Evolutionary conservation across 2,329 filamentous ascomycete genomes (phyloP).

Genomic region (Colletotrichum costaricense): DNA sequence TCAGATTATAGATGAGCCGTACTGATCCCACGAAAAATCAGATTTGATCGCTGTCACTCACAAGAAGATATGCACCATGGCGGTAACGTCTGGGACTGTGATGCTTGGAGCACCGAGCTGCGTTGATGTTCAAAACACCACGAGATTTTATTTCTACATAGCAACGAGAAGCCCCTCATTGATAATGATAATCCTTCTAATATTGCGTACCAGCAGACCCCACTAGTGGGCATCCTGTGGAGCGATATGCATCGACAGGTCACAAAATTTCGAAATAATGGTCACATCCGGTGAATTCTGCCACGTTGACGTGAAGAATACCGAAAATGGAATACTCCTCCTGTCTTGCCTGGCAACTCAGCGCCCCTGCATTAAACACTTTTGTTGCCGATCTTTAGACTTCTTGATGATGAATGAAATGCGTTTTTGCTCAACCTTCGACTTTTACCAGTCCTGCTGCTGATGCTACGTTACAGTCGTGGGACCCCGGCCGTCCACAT

Average conservation of each 20-base stretch:
- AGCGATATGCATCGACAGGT: background rate
- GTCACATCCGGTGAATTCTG: background rate
- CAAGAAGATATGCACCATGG: background rate
- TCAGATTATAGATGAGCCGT: background rate
- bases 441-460: background rate
- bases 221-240: background rate
- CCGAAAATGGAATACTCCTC: background rate
- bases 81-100: background rate
- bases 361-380: background rate
- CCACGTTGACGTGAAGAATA: background rate
- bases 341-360: background rate
- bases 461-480: background rate
- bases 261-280: background rate
- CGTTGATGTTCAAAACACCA: background rate
- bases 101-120: background rate
- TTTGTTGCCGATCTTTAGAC: background rate
- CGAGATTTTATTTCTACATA: background rate
- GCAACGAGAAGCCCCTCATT: background rate
- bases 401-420: background rate
- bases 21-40: background rate
- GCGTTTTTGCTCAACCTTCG: background rate
- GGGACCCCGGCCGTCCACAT: background rate
- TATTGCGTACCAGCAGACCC: background rate
- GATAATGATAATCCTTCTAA: background rate
- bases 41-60: background rate